Base-by-base conservation (phyloP, 139 green algal genomes). In the Pedinophyceae sp. region DNA sequence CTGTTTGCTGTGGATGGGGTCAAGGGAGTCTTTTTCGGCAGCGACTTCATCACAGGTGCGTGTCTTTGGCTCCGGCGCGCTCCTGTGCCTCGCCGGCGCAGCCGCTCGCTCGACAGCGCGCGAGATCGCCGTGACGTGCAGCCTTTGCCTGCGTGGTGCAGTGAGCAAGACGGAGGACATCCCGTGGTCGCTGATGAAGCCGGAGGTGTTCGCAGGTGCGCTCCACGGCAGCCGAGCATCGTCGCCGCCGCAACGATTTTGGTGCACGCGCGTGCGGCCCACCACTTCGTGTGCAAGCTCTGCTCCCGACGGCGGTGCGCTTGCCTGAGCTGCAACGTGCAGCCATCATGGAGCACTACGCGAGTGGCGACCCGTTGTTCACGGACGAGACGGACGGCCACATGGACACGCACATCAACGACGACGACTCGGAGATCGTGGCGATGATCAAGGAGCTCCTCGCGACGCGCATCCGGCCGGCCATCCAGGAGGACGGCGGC, bases 371-470 rank as follows among this genome's bases (percentile, higher is more conserved):
- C 30, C 69, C 73, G 7, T 27, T 94, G 1, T 48, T 94, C 22
- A 65, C 53, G 1, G 79, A 88, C 24, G 59, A 47, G 2, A 59
- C 39, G 15, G 30, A 56, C n/a, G 57, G 62, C 34, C 55, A 38
- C 47, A 57, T 60, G 1, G 72, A 79, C 50, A 87, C 70, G 2
- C 71, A 71, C 27, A 84, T 85, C 43, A 62, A 79, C 38, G 64
- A 73, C 6, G 74, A 93, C 28, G 80, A 89, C 52, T 75, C 78
- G 41, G 79, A 94, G 77, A 62, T 89, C 4, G 89, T 99, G 30
- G 83, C 87, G 19, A 95, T 97, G 87, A 97, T 99, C 70, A 98
- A 98, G 79, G 92, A 99, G 77, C 74, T 99, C 53, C 69, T 99
- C 49, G 92, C 97, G 56, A 99, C 91, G 27, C 79, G 92, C 56